Evolutionary conservation across 2,329 filamentous ascomycete genomes (phyloP).

Genomic region (Esteya vermicola): DNA sequence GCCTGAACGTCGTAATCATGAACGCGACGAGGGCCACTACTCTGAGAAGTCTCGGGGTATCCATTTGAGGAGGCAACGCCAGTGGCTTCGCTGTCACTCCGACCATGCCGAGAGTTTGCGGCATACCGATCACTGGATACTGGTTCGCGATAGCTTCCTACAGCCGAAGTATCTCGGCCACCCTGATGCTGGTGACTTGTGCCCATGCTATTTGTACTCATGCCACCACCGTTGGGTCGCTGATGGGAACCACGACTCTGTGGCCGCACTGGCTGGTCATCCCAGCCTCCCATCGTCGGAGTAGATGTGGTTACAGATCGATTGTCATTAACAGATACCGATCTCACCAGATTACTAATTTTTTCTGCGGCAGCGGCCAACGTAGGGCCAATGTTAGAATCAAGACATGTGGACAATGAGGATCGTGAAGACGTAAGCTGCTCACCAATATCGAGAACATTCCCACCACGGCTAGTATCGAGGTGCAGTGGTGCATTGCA

Average conservation of each 20-base stretch:
- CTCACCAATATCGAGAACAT: constrained; percentile 80
- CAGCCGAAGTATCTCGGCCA: constrained; percentile 21
- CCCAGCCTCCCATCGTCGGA: constrained; percentile 50
- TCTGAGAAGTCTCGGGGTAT: constrained; percentile 63
- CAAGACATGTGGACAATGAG: neutral
- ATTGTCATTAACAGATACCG: constrained; percentile 54
- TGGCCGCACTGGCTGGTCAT: constrained; percentile 41
- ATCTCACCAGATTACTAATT: constrained; percentile 83
- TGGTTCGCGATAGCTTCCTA: constrained; percentile 26
- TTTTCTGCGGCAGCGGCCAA: no score
- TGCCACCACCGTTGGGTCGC: constrained; percentile 10
- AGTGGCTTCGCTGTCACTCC: constrained; percentile 68
- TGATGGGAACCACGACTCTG: constrained; percentile 32
- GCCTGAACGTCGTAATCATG: constrained; percentile 95
- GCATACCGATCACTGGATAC: constrained; percentile 28
- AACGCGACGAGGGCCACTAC: constrained; percentile 50
- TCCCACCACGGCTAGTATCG: constrained; percentile 84
- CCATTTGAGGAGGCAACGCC: constrained; percentile 63
- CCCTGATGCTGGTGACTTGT: constrained; percentile 14
- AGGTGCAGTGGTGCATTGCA: constrained; percentile 85
- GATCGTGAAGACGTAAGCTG: no score
- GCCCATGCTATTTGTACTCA: constrained; percentile 19
- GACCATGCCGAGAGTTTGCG: constrained; percentile 41
- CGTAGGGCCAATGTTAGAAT: neutral
- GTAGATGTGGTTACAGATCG: constrained; percentile 37